phyloP scores from a whole-genome alignment of 257 asterid species.

The Salvia miltiorrhiza region DNA sequence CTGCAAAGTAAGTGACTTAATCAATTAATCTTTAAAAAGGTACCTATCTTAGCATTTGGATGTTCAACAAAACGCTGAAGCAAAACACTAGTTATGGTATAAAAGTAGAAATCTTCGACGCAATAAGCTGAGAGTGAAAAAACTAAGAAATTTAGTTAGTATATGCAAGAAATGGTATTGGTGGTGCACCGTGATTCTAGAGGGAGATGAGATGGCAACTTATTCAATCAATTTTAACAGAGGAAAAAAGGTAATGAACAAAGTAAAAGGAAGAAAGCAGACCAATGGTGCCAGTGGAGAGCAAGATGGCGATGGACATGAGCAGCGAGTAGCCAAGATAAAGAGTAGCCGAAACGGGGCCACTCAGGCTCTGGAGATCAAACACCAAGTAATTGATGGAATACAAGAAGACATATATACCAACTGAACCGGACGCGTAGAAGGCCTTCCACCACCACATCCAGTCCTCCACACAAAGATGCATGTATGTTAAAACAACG shows the following conservation, averaged over 20 bases:
- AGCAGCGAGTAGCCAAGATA: slow-evolving; percentile 73
- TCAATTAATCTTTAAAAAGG: neutral
- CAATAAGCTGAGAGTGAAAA: neutral
- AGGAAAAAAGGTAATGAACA: slow-evolving; percentile 68
- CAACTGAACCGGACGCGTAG: slow-evolving; percentile 74
- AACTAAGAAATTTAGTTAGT: neutral
- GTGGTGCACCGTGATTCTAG: too few species aligned
- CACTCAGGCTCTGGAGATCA: slow-evolving; percentile 80
- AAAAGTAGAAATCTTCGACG: neutral
- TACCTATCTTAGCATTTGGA: neutral
- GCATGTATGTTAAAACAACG: slow-evolving; percentile 79
- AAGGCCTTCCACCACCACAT: slow-evolving; percentile 97
- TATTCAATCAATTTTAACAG: slow-evolving; percentile 67
- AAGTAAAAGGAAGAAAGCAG: slow-evolving; percentile 70
- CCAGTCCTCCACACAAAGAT: slow-evolving; percentile 85
- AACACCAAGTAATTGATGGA: slow-evolving; percentile 72
- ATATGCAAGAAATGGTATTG: neutral
- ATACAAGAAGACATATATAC: slow-evolving; percentile 63
- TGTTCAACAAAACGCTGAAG: neutral
- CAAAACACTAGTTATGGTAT: neutral
- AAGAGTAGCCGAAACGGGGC: slow-evolving; percentile 67
- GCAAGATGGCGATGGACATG: slow-evolving; percentile 68
- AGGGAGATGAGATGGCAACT: neutral
- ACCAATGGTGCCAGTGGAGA: slow-evolving; percentile 72
- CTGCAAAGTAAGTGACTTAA: neutral